These are phyloP conservation scores for Pythium brassicae DNA, from an alignment of 352 stramenopile genomes.

Conservation along the genomic window DNA sequence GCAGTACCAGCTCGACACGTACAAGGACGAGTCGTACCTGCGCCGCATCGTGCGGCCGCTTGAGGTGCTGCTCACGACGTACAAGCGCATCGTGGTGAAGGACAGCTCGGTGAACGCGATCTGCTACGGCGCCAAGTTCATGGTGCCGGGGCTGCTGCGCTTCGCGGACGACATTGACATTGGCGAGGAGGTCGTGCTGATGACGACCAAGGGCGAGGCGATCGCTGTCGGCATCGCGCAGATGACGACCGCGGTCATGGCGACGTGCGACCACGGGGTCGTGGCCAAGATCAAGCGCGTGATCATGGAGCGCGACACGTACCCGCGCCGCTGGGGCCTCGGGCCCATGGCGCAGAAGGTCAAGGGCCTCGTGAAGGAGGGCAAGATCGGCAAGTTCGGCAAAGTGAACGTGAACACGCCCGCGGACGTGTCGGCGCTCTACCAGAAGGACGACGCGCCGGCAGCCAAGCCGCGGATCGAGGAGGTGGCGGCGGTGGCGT, in stretches of 20 bases:
- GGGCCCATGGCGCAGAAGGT: conserved; percentile 99
- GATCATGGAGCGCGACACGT: conserved; percentile 99
- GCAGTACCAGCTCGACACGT: conserved; percentile 98
- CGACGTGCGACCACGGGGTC: conserved; percentile 98
- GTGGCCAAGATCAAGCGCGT: conserved; percentile 99
- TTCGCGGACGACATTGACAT: conserved; percentile 99
- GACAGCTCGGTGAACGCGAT: conserved; percentile 99
- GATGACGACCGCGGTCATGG: conserved; percentile 99
- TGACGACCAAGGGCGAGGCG: conserved; percentile 99
- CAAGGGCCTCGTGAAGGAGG: conserved; percentile 96
- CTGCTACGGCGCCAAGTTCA: conserved; percentile 99
- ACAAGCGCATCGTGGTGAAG: conserved; percentile 99
- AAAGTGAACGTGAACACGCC: conserved; percentile 88
- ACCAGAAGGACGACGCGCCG: conserved; percentile 40
- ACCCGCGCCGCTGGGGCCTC: conserved; percentile 98
- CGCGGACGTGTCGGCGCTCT: conserved; percentile 68
- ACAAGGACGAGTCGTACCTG: conserved; percentile 99
- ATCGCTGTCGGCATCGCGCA: conserved; percentile 99
- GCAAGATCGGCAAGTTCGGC: conserved; percentile 88
- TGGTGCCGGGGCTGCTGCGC: conserved; percentile 98
- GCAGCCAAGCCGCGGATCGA: conserved; percentile 57
- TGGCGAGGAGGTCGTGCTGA: conserved; percentile 98
- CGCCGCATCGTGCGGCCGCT: conserved; percentile 97
- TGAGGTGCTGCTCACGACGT: conserved; percentile 97
- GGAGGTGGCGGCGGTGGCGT: conserved; percentile 45